Evolutionary conservation across 805 yeast species (phyloP).

Genomic region (Teunomyces atbi): DNA sequence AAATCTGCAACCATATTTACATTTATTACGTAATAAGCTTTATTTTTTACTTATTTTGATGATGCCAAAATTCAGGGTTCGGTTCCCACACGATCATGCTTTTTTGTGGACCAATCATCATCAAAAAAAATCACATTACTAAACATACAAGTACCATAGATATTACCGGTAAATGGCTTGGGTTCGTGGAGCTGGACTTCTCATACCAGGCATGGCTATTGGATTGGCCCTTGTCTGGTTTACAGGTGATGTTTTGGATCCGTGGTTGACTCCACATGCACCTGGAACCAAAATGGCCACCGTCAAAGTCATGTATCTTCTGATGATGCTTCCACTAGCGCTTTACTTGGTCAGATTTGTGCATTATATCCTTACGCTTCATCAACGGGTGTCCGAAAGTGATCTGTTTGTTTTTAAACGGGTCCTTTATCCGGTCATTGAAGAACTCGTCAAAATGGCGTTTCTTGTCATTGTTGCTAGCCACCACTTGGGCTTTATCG

Average conservation of each 20-base stretch:
- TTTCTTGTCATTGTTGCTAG: conserved; percentile 7
- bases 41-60: no score
- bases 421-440: conserved; percentile 12
- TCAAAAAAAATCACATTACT: not conserved
- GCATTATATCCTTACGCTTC: conserved; percentile 13
- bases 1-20: no score
- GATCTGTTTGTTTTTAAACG: conserved; percentile 6
- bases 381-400: not conserved
- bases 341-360: conserved; percentile 9
- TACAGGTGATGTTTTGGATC: not conserved
- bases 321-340: conserved; percentile 7
- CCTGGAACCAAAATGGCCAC: conserved; percentile 2
- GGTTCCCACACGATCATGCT: not conserved
- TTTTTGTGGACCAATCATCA: not conserved
- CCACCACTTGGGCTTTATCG: conserved; percentile 6
- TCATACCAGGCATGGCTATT: not conserved
- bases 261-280: conserved; percentile 7
- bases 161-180: not conserved
- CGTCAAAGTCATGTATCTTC: conserved; percentile 10
- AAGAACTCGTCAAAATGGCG: conserved; percentile 9
- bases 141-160: not conserved
- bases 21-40: no score
- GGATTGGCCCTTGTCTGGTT: not conserved
- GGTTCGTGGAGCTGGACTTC: conserved; percentile 2
- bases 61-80: not conserved